Conservation (phyloP, 2,329 filamentous ascomycete species). For the Xylariaceae sp. region DNA sequence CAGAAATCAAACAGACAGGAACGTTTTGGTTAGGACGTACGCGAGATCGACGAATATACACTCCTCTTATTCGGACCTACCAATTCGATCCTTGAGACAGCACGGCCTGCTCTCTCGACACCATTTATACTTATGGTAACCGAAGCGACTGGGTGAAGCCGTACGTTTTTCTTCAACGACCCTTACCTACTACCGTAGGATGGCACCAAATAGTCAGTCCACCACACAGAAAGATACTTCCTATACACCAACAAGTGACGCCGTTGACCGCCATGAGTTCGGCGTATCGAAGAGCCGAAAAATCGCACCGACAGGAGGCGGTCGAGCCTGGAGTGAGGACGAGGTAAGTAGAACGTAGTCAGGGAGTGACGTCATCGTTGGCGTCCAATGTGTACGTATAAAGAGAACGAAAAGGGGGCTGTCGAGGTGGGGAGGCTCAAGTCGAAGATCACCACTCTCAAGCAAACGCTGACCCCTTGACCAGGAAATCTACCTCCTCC, state of each 20-base stretch:
- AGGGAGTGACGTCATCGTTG: not conserved
- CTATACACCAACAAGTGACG: conserved; percentile 50
- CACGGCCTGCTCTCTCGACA: conserved; percentile 36
- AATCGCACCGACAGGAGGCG: conserved; percentile 64
- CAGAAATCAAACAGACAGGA: not conserved
- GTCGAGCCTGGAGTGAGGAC: conserved; percentile 79
- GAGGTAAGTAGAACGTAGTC: conserved; percentile 52
- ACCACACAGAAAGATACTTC: conserved; percentile 37
- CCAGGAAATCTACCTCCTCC: conserved; percentile 76
- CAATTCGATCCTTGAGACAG: conserved; percentile 42
- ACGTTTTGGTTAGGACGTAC: not conserved
- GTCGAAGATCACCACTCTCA: conserved; percentile 8
- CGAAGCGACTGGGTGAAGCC: conserved; percentile 34
- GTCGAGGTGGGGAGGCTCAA: not conserved
- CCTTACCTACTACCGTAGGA: conserved; percentile 28
- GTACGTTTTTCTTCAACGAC: conserved; percentile 24
- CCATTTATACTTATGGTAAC: conserved; percentile 20
- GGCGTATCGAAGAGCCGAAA: conserved; percentile 62
- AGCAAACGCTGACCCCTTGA: conserved; percentile 1
- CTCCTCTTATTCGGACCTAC: conserved; percentile 8
- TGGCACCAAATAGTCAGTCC: conserved; percentile 49
- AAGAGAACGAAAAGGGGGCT: not conserved
- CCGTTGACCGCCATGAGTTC: conserved; percentile 53
- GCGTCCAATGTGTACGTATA: not conserved
- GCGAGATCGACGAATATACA: not conserved